Conservation (phyloP, 2,329 filamentous ascomycete species). For the Diaporthe eres region DNA sequence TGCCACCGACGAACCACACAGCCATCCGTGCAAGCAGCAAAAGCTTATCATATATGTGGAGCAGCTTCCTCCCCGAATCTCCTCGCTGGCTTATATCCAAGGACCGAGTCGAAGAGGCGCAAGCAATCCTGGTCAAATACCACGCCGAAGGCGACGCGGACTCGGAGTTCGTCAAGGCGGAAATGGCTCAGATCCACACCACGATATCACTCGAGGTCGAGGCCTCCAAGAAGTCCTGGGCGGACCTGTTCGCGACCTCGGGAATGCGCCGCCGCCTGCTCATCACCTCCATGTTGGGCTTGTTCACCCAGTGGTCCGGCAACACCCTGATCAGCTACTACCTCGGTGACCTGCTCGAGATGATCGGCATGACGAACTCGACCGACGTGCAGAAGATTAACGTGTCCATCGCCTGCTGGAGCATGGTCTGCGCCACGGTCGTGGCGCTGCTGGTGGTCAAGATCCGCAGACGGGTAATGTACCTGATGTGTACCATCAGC, state of each 20-base stretch:
- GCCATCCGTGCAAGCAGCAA: not conserved
- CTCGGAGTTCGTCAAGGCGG: conserved; percentile 68
- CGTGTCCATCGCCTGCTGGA: conserved; percentile 63
- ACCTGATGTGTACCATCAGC: conserved; percentile 63
- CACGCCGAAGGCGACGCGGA: conserved; percentile 66
- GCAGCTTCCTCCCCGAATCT: conserved; percentile 50
- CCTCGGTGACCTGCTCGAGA: conserved; percentile 59
- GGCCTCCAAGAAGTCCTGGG: conserved; percentile 64
- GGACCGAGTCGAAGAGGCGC: conserved; percentile 51
- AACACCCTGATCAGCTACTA: conserved; percentile 66
- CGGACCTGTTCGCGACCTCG: conserved; percentile 63
- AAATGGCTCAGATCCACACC: conserved; percentile 72
- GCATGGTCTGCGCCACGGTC: conserved; percentile 59
- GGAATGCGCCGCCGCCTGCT: conserved; percentile 66
- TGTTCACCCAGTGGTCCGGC: conserved; percentile 69
- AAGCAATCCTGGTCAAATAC: conserved; percentile 55
- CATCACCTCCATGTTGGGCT: conserved; percentile 63
- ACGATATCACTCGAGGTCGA: conserved; percentile 70
- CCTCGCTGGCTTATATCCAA: conserved; percentile 52
- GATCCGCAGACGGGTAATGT: conserved; percentile 64
- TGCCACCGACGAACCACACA: not conserved
- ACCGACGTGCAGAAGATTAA: conserved; percentile 59
- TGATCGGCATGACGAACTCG: conserved; percentile 60
- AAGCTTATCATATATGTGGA: not conserved
- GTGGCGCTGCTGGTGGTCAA: conserved; percentile 60